Evolutionary conservation across 1,284 basidiomycete species (phyloP).

Genomic region (Agroathelia rolfsii): DNA sequence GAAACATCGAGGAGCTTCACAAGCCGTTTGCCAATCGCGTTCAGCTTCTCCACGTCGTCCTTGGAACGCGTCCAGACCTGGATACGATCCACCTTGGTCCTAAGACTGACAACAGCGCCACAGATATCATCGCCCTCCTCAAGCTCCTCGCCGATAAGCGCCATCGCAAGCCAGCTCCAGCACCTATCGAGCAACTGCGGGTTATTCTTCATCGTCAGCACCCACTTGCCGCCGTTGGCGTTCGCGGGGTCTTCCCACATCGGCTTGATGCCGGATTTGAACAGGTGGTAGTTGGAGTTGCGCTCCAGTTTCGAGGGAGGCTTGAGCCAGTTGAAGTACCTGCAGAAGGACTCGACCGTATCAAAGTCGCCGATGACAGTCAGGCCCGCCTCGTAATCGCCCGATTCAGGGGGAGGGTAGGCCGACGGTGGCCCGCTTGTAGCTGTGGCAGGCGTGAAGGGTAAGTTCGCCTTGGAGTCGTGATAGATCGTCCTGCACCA

Average conservation of each 20-base stretch:
- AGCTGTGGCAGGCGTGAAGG: conserved; percentile 41
- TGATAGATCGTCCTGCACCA: conserved; percentile 79
- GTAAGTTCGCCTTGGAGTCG: conserved; percentile 71
- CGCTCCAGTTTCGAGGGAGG: conserved; percentile 80
- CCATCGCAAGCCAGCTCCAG: conserved; percentile 89
- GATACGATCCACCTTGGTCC: conserved; percentile 82
- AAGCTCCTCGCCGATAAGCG: conserved; percentile 82
- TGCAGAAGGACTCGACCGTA: conserved; percentile 85
- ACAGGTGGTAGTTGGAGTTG: conserved; percentile 89
- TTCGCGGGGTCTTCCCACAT: conserved; percentile 98
- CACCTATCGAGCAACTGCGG: conserved; percentile 72
- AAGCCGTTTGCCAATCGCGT: conserved; percentile 74
- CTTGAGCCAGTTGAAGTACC: conserved; percentile 93
- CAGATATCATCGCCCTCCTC: conserved; percentile 84
- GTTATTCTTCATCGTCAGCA: conserved; percentile 82
- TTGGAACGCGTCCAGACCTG: conserved; percentile 82
- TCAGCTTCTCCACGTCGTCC: conserved; percentile 76
- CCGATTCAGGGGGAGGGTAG: conserved; percentile 44
- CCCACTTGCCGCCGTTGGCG: conserved; percentile 89
- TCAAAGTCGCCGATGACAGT: conserved; percentile 74
- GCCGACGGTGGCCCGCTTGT: conserved; percentile 20
- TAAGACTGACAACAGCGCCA: conserved; percentile 82
- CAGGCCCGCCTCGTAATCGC: conserved; percentile 68
- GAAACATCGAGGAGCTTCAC: conserved; percentile 75
- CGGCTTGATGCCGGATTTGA: conserved; percentile 85